Percentiles rank a stretch among this genome's conserved stretches.
Evolutionary conservation across 192 early-diverging fungal species (phyloP).

Genomic region (Obelidium mucronatum): DNA sequence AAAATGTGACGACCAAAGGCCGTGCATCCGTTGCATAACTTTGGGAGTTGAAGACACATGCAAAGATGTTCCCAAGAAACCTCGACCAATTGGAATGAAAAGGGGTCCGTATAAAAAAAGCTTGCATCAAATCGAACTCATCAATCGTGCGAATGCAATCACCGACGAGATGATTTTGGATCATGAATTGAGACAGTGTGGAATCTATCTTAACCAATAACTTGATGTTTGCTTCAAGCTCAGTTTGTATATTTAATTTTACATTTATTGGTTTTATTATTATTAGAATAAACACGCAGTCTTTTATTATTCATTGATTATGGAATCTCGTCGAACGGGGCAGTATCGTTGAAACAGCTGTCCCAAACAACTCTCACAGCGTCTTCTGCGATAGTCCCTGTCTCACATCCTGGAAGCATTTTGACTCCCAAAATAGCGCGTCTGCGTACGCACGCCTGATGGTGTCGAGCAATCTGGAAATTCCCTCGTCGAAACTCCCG

Average conservation of each 20-base stretch:
- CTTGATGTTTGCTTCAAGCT: not conserved
- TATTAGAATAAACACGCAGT: not conserved
- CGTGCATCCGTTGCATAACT: conserved; percentile 83
- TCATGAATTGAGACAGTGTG: not conserved
- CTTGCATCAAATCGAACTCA: not conserved
- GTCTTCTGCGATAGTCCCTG: conserved; percentile 79
- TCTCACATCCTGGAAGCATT: conserved; percentile 79
- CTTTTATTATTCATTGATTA: too few species aligned
- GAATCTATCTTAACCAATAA: not conserved
- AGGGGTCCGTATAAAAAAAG: conserved; percentile 10
- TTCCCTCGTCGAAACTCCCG: conserved; percentile 52
- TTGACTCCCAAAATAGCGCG: conserved; percentile 81
- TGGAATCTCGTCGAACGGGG: conserved; percentile 92
- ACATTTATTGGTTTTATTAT: not conserved
- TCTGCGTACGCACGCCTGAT: conserved; percentile 82
- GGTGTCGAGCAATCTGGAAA: conserved; percentile 53
- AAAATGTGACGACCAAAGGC: conserved; percentile 88
- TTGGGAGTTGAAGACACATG: conserved; percentile 74
- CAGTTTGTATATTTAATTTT: not conserved
- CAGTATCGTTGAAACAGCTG: conserved; percentile 92
- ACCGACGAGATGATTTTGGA: not conserved
- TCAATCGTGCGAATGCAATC: not conserved
- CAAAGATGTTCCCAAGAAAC: conserved; percentile 51
- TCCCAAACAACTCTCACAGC: conserved; percentile 89
- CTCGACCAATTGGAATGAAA: not conserved